phyloP scores from a whole-genome alignment of 345 rosid genomes.

The Salix koriyanagi region DNA sequence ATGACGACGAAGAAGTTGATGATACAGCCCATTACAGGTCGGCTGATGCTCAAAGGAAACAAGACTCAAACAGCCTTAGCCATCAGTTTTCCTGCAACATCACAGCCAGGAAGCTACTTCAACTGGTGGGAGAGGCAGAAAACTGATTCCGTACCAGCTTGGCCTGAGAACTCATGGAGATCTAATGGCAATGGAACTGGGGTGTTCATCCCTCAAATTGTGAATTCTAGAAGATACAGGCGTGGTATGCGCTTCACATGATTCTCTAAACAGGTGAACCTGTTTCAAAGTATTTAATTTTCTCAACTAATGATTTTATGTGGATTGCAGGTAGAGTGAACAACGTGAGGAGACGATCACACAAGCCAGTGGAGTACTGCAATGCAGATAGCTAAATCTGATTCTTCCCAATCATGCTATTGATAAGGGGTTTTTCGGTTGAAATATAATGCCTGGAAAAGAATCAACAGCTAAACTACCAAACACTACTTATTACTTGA shows the following conservation, averaged over 20 bases:
- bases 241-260: slow-evolving; percentile 15
- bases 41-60: background rate
- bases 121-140: slow-evolving; percentile 17
- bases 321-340: slow-evolving; percentile 22
- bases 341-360: slow-evolving; percentile 13
- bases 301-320: too few relatives aligned
- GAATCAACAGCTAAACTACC: too few relatives aligned
- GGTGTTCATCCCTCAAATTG: slow-evolving; percentile 47
- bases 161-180: slow-evolving; percentile 31
- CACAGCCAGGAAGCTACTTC: slow-evolving; percentile 28
- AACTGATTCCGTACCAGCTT: slow-evolving; percentile 13
- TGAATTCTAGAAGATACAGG: slow-evolving; percentile 7
- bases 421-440: background rate
- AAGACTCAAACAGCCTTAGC: background rate
- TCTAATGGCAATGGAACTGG: slow-evolving; percentile 40
- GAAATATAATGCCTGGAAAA: background rate
- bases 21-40: background rate
- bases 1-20: slow-evolving; percentile 24
- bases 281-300: background rate
- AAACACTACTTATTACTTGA: too few relatives aligned
- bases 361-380: background rate
- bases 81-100: slow-evolving; percentile 4
- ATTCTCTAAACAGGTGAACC: background rate
- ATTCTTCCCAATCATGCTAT: background rate
- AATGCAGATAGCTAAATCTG: background rate